Evolutionary conservation across 2,329 filamentous ascomycete species (phyloP).

Genomic region (Fusarium anthophilum): DNA sequence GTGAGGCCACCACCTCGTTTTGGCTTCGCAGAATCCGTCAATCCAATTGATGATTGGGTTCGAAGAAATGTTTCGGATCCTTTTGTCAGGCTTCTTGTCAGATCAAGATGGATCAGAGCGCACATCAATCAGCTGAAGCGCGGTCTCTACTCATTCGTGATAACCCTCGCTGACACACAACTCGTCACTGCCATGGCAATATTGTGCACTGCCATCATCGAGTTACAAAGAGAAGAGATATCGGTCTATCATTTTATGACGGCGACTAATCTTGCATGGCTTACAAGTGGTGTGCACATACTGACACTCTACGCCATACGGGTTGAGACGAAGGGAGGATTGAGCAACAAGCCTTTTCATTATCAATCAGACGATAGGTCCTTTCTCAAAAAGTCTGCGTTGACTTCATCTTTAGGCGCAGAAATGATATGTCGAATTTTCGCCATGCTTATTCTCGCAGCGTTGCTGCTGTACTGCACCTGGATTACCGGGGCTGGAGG

Average conservation of each 20-base stretch:
- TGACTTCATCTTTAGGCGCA: accelerated
- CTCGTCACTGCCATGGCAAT: background rate
- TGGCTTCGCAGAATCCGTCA: background rate
- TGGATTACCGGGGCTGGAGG: background rate
- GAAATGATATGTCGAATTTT: background rate
- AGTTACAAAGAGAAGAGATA: background rate
- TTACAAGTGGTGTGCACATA: background rate
- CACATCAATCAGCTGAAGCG: background rate
- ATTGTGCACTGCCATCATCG: background rate
- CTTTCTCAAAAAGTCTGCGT: accelerated
- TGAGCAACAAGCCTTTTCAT: background rate
- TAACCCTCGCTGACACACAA: background rate
- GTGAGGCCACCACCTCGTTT: background rate
- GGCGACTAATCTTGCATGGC: background rate
- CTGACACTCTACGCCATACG: background rate
- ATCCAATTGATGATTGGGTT: background rate
- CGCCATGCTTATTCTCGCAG: background rate
- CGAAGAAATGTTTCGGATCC: background rate
- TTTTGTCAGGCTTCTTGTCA: background rate
- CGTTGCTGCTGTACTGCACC: background rate
- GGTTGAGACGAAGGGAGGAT: background rate
- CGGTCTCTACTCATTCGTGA: background rate
- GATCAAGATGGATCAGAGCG: background rate
- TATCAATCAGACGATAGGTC: too few relatives aligned
- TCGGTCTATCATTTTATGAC: background rate